phyloP scores from a whole-genome alignment of 2,329 filamentous ascomycete species.

The Nemania serpens region DNA sequence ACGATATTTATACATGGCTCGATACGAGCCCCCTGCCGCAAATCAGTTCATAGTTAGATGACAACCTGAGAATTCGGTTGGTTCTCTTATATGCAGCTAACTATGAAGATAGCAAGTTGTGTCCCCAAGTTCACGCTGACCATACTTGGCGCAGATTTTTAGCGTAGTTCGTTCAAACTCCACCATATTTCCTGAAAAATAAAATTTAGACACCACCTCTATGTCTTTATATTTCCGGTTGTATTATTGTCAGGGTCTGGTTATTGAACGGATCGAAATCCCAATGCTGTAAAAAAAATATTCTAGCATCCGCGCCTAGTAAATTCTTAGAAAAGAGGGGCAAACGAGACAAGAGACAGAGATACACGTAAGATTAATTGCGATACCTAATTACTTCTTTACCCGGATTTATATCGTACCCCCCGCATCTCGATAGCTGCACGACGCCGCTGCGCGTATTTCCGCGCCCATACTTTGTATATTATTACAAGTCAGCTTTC shows the following conservation, averaged over 20 bases:
- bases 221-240: neutral
- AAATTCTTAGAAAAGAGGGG: neutral
- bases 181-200: too few relatives aligned
- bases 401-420: neutral
- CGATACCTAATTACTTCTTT: constrained; percentile 1
- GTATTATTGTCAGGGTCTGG: neutral
- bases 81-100: constrained; percentile 9
- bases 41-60: neutral
- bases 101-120: constrained; percentile 2
- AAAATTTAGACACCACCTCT: too few relatives aligned
- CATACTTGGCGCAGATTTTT: constrained; percentile 8
- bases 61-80: neutral
- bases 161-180: neutral
- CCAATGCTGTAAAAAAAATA: neutral
- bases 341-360: neutral
- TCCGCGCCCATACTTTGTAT: too few relatives aligned
- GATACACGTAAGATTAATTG: constrained; percentile 18
- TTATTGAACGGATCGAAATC: neutral
- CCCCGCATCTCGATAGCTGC: neutral
- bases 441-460: neutral
- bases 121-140: constrained; percentile 13
- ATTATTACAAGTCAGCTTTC: too few relatives aligned
- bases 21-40: constrained; percentile 24
- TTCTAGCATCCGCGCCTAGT: neutral
- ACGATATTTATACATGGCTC: neutral